Percentiles rank a stretch among this genome's conserved stretches.
These are phyloP conservation scores for Panicum hallii DNA, from an alignment of 202 grass and related monocot species.

Conservation along the genomic window DNA sequence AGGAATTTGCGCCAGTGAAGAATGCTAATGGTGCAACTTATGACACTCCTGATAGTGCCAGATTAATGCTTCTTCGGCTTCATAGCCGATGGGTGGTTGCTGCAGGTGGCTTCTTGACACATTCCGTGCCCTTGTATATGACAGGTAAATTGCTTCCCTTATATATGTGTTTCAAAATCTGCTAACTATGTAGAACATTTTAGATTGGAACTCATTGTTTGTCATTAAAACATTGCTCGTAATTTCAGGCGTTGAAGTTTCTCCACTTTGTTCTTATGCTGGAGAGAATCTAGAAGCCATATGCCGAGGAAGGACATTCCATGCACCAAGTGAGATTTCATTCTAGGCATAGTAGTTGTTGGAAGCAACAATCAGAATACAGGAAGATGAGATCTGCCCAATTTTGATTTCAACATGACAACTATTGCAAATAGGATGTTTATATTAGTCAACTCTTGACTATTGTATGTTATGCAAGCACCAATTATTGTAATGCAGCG, in stretches of 20 bases:
- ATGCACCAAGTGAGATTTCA: conserved; percentile 81
- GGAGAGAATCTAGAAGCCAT: conserved; percentile 83
- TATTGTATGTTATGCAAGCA: conserved; percentile 24
- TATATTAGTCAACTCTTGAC: conserved; percentile 48
- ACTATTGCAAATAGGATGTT: conserved; percentile 49
- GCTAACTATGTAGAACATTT: background rate
- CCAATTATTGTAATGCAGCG: conserved; percentile 32
- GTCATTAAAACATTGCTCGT: conserved; percentile 35
- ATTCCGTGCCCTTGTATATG: conserved; percentile 79
- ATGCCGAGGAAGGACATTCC: conserved; percentile 84
- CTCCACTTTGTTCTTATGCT: conserved; percentile 81
- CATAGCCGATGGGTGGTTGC: conserved; percentile 91
- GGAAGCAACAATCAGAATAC: conserved; percentile 28
- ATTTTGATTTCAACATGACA: conserved; percentile 37
- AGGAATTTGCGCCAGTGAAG: conserved; percentile 95
- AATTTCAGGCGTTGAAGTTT: conserved; percentile 78
- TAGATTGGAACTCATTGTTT: conserved; percentile 34
- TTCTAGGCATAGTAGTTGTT: conserved; percentile 42
- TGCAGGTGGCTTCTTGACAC: conserved; percentile 85
- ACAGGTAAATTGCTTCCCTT: conserved; percentile 61
- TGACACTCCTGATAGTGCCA: conserved; percentile 78
- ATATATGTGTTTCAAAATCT: background rate
- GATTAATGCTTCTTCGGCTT: conserved; percentile 82
- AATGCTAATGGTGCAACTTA: conserved; percentile 86
- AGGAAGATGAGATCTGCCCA: conserved; percentile 24